Evolutionary conservation across 257 asterid genomes (phyloP), one percentile per base, ranked within the genome.

Genomic region (Solanum peruvianum): DNA sequence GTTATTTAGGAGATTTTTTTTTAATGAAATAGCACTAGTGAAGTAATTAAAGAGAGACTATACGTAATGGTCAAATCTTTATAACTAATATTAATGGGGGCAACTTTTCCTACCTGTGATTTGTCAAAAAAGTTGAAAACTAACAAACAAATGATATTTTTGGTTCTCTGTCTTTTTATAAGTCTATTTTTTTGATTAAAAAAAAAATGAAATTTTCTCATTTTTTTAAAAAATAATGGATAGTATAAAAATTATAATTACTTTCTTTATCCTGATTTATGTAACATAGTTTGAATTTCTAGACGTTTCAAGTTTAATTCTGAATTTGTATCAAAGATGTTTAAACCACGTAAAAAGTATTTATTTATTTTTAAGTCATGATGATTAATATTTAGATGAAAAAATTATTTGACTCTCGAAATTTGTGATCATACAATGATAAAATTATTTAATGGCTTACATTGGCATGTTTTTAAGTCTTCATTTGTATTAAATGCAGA

Each of bases 401-500:
- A 56, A 20, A 58, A 0, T 4, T 18, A 0, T 1, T 56, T 56
- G 0, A 56, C 64, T 20, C 35, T 64, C 0, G 9, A 64, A 64
- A 25, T 64, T 11, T 15, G 2, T n/a, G 3, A 66, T 9, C 1
- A 1, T 52, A 52, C 10, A 16, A 52, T 52, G 0, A 41, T 41
- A 10, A 41, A 41, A 9, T 9, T 41, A 41, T 41, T 41, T 23
- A 58, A 58, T 20, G 29, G 29, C 29, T 60, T 6, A 60, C 29
- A 60, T 60, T 21, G 69, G 6, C 13, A 60, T 21, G 69, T 58
- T 20, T 21, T 21, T 25, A 69, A 13, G 42, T 73, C 45, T 73
- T 25, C 6, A 41, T 25, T 71, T 47, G 42, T 64, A 71, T 21
- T 84, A 49, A 14, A 42, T 78, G 88, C 94, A 96, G 99, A 83